phyloP scores from a whole-genome alignment of 2,329 filamentous ascomycete genomes.

The Aspergillus sp. region DNA sequence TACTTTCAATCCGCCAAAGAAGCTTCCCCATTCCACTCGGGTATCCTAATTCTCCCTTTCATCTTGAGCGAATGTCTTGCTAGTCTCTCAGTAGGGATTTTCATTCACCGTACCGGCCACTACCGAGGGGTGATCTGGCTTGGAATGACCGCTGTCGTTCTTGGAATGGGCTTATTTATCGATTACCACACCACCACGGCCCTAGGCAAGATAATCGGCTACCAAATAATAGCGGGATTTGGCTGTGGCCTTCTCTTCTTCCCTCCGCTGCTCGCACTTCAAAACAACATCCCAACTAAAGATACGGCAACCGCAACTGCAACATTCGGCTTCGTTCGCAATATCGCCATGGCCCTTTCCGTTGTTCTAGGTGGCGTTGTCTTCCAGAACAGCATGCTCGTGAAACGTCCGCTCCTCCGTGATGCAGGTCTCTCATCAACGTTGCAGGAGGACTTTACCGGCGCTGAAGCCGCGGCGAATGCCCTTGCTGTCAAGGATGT shows the following conservation, averaged over 20 bases:
- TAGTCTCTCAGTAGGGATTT: constrained; percentile 48
- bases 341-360: constrained; percentile 66
- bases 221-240: constrained; percentile 52
- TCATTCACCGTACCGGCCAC: constrained; percentile 52
- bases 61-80: constrained; percentile 48
- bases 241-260: constrained; percentile 56
- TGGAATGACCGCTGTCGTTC: constrained; percentile 42
- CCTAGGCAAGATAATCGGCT: constrained; percentile 45
- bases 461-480: constrained; percentile 48
- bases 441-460: constrained; percentile 34
- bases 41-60: constrained; percentile 61
- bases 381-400: constrained; percentile 63
- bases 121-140: constrained; percentile 50
- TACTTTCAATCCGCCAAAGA: constrained; percentile 70
- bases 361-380: constrained; percentile 75
- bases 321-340: constrained; percentile 59
- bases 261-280: constrained; percentile 57
- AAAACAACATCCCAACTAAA: constrained; percentile 51
- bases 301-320: constrained; percentile 54
- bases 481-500: constrained; percentile 46
- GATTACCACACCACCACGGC: constrained; percentile 37
- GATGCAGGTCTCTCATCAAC: constrained; percentile 45
- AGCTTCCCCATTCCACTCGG: constrained; percentile 61
- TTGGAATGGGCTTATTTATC: constrained; percentile 52
- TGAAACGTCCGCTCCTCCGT: constrained; percentile 42